Evolutionary conservation across 148 eudicot genomes (phyloP).

Genomic region (Pouteria glomerata): DNA sequence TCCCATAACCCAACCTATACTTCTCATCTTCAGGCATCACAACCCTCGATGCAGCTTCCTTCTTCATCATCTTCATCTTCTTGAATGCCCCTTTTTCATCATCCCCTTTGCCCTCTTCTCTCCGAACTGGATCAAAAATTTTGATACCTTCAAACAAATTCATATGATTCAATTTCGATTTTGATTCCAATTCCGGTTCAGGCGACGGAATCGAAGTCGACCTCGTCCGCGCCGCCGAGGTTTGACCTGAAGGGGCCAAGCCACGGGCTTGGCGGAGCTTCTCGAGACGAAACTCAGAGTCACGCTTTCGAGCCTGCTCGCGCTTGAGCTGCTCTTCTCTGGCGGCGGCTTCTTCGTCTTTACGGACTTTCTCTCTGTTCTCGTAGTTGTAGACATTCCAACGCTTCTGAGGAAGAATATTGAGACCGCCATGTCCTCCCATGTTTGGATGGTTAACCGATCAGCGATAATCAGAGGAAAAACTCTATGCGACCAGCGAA

Average conservation of each 20-base stretch:
- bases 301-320: conserved; percentile 63
- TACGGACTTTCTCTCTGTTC: conserved; percentile 78
- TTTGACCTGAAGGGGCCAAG: conserved; percentile 17
- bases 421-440: conserved; percentile 98
- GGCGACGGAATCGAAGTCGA: conserved; percentile 11
- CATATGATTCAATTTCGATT: conserved; percentile 59
- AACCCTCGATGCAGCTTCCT: conserved; percentile 47
- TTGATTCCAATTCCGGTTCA: conserved; percentile 26
- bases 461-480: background rate
- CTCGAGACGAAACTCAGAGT: conserved; percentile 56
- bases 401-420: conserved; percentile 87
- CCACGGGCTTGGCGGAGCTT: conserved; percentile 83
- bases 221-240: conserved; percentile 3
- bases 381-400: conserved; percentile 99
- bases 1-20: conserved; percentile 82
- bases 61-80: conserved; percentile 55
- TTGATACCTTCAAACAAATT: conserved; percentile 88
- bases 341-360: conserved; percentile 83
- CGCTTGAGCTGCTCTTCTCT: conserved; percentile 80
- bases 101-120: conserved; percentile 18
- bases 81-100: conserved; percentile 30
- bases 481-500: background rate
- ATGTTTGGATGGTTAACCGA: conserved; percentile 22
- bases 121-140: conserved; percentile 71
- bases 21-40: conserved; percentile 85